These are phyloP conservation scores for Cydonia oblonga DNA, from an alignment of 331 rosid genomes.

Conservation along the genomic window DNA sequence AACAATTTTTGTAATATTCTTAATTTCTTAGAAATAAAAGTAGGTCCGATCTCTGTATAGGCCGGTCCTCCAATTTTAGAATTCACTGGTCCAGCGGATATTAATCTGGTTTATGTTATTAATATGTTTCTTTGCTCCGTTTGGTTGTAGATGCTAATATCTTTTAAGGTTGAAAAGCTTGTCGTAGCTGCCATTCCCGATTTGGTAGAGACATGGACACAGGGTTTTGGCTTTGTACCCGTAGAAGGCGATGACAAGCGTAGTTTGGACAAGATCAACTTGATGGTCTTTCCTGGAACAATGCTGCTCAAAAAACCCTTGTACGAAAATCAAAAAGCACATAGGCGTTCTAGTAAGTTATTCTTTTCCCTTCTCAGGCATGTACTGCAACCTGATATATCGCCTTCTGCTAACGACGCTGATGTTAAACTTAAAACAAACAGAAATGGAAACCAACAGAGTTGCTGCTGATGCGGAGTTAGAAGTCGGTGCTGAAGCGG, in stretches of 20 bases:
- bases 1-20: too few relatives aligned
- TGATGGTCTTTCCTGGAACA: slow-evolving; percentile 97
- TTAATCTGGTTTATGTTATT: slow-evolving; percentile 4
- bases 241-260: slow-evolving; percentile 50
- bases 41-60: neutral
- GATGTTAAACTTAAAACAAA: neutral
- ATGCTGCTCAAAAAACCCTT: slow-evolving; percentile 61
- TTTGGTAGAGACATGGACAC: slow-evolving; percentile 76
- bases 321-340: slow-evolving; percentile 23
- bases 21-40: neutral
- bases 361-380: neutral
- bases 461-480: neutral
- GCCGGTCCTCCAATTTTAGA: neutral
- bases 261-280: slow-evolving; percentile 47
- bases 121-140: slow-evolving; percentile 9
- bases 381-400: neutral
- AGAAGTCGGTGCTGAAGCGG: neutral
- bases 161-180: slow-evolving; percentile 75
- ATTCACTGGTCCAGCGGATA: neutral
- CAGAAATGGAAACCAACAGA: neutral
- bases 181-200: slow-evolving; percentile 90
- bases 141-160: slow-evolving; percentile 55
- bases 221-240: slow-evolving; percentile 79
- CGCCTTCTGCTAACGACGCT: neutral
- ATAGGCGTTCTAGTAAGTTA: slow-evolving; percentile 28